A percentile compares a stretch with the other conserved stretches of the same genome.
Evolutionary conservation across 192 early-diverging fungal species (phyloP).

Genomic region (Coemansia sp.): DNA sequence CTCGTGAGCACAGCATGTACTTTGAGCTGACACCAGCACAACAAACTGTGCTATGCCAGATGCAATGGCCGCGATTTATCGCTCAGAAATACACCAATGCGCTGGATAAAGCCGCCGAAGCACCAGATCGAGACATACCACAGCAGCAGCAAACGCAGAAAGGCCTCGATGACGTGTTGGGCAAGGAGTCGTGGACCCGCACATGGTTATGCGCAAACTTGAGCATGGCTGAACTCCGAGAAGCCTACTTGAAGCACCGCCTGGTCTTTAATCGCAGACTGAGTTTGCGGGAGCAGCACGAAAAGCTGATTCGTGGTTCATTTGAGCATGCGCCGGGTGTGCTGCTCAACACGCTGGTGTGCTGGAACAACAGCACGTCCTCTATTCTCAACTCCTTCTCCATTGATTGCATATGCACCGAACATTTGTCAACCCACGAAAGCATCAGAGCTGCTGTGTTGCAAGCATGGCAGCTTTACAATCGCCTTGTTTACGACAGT

Average conservation of each 20-base stretch:
- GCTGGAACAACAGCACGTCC: slow-evolving; percentile 23
- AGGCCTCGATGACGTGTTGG: no score
- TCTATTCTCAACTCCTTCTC: slow-evolving; percentile 11
- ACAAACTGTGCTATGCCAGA: slow-evolving; percentile 19
- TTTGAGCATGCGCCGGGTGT: slow-evolving; percentile 35
- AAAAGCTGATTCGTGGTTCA: slow-evolving; percentile 14
- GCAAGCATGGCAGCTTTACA: slow-evolving; percentile 42
- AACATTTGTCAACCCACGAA: slow-evolving; percentile 13
- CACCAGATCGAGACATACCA: neutral
- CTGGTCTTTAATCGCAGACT: slow-evolving; percentile 14
- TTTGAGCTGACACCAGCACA: slow-evolving; percentile 16
- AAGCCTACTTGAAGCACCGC: slow-evolving; percentile 13
- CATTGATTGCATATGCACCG: neutral
- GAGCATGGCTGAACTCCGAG: slow-evolving; percentile 15
- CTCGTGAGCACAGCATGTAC: no score
- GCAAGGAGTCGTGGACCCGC: slow-evolving; percentile 14
- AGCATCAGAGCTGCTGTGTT: slow-evolving; percentile 7
- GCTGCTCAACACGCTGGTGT: slow-evolving; percentile 28
- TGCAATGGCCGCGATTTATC: slow-evolving; percentile 36
- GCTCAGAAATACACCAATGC: slow-evolving; percentile 12
- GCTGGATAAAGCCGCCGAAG: no score
- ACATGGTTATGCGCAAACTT: slow-evolving; percentile 27
- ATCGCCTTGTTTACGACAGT: slow-evolving; percentile 23
- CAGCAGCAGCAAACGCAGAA: no score
- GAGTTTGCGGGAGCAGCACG: slow-evolving; percentile 8